phyloP scores from a whole-genome alignment of 2,329 filamentous ascomycete species.

The Zasmidium angulare region DNA sequence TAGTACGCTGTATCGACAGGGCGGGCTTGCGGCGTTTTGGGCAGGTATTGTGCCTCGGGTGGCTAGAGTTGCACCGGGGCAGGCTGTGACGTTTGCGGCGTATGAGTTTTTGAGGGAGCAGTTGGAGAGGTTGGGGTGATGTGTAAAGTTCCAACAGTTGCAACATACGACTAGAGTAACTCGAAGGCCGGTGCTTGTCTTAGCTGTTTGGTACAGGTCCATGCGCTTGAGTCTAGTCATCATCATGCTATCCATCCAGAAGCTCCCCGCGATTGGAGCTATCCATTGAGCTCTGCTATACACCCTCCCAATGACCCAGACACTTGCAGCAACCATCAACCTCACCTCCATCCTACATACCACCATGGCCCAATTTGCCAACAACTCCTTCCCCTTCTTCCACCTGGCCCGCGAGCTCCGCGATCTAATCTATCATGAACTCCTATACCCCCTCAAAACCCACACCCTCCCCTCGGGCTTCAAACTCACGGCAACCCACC shows the following conservation, averaged over 20 bases:
- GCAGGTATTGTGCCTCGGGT: conserved; percentile 98
- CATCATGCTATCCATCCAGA: too few relatives aligned
- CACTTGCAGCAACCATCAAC: background rate
- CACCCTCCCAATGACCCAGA: background rate
- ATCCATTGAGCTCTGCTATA: too few relatives aligned
- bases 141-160: too few relatives aligned
- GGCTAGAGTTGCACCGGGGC: conserved; percentile 94
- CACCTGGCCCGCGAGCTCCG: background rate
- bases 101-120: conserved; percentile 53
- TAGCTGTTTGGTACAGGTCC: too few relatives aligned
- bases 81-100: conserved; percentile 73
- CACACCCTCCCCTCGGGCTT: background rate
- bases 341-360: background rate
- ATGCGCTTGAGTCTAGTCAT: too few relatives aligned
- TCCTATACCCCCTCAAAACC: background rate
- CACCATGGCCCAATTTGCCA: background rate
- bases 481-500: background rate
- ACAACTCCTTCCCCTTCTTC: background rate
- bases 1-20: conserved; percentile 66
- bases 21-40: conserved; percentile 93
- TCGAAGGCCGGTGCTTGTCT: too few relatives aligned
- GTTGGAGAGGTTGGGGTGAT: conserved; percentile 40
- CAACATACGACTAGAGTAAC: too few relatives aligned
- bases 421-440: background rate
- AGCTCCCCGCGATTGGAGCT: too few relatives aligned